A percentile compares a stretch with the other conserved stretches of the same genome.
Evolutionary conservation across 208 protist species (phyloP).

Genomic region (Trichomonas tenax): DNA sequence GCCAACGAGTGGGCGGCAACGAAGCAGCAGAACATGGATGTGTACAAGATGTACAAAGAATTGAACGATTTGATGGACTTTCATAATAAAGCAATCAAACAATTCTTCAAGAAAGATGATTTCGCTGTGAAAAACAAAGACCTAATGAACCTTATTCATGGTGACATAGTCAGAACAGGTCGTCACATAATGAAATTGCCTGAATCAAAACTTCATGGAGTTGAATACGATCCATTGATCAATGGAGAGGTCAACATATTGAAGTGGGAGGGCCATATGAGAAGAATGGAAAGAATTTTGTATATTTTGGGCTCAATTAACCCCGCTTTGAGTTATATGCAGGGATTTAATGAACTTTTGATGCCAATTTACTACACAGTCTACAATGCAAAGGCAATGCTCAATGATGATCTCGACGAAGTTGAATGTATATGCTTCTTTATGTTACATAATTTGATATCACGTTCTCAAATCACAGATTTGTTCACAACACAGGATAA

Average conservation of each 20-base stretch:
- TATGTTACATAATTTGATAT: not conserved
- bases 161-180: not conserved
- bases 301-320: not conserved
- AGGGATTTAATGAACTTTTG: slow-evolving; percentile 6
- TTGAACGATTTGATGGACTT: not conserved
- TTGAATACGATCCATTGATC: not conserved
- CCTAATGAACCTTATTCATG: not conserved
- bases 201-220: not conserved
- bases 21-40: not conserved
- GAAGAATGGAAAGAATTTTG: not conserved
- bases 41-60: not conserved
- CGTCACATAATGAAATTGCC: not conserved
- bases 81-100: not conserved
- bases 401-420: not conserved
- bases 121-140: not conserved
- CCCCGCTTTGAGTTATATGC: not conserved
- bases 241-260: not conserved
- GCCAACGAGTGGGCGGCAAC: not conserved
- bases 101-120: not conserved
- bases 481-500: slow-evolving; percentile 5
- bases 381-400: not conserved
- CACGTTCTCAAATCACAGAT: not conserved
- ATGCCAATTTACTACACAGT: not conserved
- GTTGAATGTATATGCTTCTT: not conserved
- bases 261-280: not conserved